These are phyloP conservation scores for Zizania palustris DNA, from an alignment of 202 grass and related monocot genomes.

Conservation along the genomic window DNA sequence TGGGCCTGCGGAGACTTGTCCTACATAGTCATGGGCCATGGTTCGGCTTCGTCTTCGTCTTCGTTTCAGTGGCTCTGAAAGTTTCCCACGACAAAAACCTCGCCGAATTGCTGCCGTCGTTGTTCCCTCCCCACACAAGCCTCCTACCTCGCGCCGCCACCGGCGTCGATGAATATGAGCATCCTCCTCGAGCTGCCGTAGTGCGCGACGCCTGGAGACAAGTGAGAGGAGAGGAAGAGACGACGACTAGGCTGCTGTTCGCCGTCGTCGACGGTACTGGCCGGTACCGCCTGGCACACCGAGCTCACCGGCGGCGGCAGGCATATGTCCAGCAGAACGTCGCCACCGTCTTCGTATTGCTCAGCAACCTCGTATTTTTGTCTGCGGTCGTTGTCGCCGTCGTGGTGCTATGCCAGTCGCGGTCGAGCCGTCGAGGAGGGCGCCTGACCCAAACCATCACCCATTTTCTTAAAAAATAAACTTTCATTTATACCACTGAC, in stretches of 20 bases:
- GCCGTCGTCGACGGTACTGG: conserved; percentile 19
- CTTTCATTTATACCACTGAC: no score
- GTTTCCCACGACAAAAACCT: conserved; percentile 21
- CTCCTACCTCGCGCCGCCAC: neutral
- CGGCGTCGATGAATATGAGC: neutral
- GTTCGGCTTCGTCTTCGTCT: neutral
- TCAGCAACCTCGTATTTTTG: fast-evolving
- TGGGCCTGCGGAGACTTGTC: no score
- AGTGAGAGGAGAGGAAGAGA: neutral
- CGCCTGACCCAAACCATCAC: no score
- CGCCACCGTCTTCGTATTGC: neutral
- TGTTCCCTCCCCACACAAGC: neutral
- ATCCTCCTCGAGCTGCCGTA: neutral
- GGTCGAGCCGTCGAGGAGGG: neutral
- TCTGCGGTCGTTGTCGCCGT: neutral
- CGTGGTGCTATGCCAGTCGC: neutral
- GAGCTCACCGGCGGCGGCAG: conserved; percentile 31
- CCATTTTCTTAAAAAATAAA: no score
- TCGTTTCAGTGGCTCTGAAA: conserved; percentile 38
- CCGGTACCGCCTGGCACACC: conserved; percentile 31
- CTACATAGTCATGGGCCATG: no score
- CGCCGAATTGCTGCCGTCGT: neutral
- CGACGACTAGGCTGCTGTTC: neutral
- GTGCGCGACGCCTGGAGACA: neutral
- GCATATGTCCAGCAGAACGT: conserved; percentile 35